phyloP scores from a whole-genome alignment of 352 stramenopile species.

The Pilasporangium apinafurcum region DNA sequence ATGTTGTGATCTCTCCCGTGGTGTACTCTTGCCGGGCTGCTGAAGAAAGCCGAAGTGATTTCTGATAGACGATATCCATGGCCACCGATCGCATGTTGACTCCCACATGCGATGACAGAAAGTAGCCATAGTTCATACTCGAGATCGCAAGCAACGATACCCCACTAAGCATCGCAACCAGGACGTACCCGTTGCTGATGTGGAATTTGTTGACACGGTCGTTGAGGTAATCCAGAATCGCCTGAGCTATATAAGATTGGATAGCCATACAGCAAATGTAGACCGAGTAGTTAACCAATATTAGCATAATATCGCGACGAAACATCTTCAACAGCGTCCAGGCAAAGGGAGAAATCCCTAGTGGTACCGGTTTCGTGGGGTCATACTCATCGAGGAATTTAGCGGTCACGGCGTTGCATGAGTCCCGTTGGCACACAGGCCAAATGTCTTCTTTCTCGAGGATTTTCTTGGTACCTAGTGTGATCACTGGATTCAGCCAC shows the following conservation, averaged over 20 bases:
- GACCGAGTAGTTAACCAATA: slow-evolving; percentile 18
- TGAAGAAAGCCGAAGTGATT: slow-evolving; percentile 53
- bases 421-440: slow-evolving; percentile 3
- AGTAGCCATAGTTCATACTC: slow-evolving; percentile 29
- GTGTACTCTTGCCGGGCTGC: slow-evolving; percentile 28
- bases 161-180: slow-evolving; percentile 11
- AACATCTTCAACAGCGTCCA: slow-evolving; percentile 12
- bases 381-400: slow-evolving; percentile 11
- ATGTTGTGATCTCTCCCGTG: slow-evolving; percentile 31
- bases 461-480: slow-evolving; percentile 19
- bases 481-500: slow-evolving; percentile 27
- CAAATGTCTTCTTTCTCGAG: slow-evolving; percentile 4
- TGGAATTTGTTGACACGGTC: slow-evolving; percentile 15
- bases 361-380: no score
- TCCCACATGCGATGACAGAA: slow-evolving; percentile 22
- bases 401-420: slow-evolving; percentile 3
- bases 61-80: slow-evolving; percentile 34
- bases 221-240: slow-evolving; percentile 20
- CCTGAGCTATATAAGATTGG: slow-evolving; percentile 15
- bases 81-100: slow-evolving; percentile 27
- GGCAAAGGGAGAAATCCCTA: background rate
- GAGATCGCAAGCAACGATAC: slow-evolving; percentile 18
- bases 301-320: slow-evolving; percentile 9
- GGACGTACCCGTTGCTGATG: slow-evolving; percentile 14
- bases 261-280: slow-evolving; percentile 23